Base-by-base conservation (phyloP, 129 eudicot species). In the Silybum marianum region DNA sequence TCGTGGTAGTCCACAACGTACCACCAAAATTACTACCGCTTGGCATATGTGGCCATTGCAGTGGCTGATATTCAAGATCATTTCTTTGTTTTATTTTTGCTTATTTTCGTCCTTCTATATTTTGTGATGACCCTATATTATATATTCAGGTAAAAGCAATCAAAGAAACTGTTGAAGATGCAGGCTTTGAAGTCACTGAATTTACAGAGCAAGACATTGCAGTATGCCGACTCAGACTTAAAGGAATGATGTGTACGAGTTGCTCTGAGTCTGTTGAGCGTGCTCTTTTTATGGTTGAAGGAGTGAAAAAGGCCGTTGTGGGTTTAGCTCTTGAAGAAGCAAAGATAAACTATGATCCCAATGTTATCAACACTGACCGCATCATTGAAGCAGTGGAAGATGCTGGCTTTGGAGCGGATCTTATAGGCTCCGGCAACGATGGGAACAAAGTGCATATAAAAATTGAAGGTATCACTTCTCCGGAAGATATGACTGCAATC, bases 251-350 rank as follows among this genome's bases (percentile, higher is more conserved):
- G n/a, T 89, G 90, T 80, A 89, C 88, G 12, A 77, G 84, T 69
- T 89, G 92, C 68, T 86, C 90, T 1, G 80, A 78, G 38, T 69
- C 92, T 28, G 74, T 89, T 28, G 92, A 89, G 77, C 83, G 85
- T 48, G 86, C 74, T 24, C 83, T 89, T 30, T 48, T 51, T 48
- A 84, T 75, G 83, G 75, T 86, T 69, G 78, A 74, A 63, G 90
- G 92, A 71, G 88, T 89, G 54, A 82, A 76, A 67, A 89, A 86
- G 77, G 90, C 90, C 18, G 86, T 74, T 63, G 92, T 89, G 14
- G 88, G 88, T 19, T 84, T 89, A 78, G 90, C 92, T 44, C 86
- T 86, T 21, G 88, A 89, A 82, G 87, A 86, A 82, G 92, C 90
- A 32, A 84, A 86, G 80, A 70, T 89, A 32, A 86, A 89, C 78